Evolutionary conservation across 257 asterid genomes (phyloP), one percentile per base, ranked within the genome.

Genomic region (Asclepias syriaca): DNA sequence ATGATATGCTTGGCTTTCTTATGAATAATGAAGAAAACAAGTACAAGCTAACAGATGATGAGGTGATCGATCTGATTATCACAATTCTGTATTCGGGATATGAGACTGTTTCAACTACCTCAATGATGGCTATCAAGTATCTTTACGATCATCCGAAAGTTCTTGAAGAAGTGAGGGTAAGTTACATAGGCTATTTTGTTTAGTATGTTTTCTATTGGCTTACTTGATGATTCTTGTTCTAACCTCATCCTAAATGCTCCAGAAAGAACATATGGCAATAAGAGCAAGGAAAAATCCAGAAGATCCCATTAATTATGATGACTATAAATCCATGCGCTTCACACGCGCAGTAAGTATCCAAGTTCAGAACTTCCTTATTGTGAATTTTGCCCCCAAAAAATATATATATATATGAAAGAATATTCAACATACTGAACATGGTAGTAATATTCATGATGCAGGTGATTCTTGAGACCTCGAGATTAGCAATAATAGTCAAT

Each of bases 111-210:
- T 91, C 98, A 14, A 87, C 91, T 3, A 91, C 96, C 65, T 75
- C 92, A 11, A 87, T 93, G 98, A 93, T 93, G 97, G 88, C 91
- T 60, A 81, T 91, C 74, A 93, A 91, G 81, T 93, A 86, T 76
- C 97, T 93, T 74, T 92, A 87, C 76, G 96, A 91, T 64, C 88
- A 89, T 78, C 97, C 89, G 22, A 73, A 75, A 75, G 96, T 86
- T 60, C 80, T 93, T 19, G 86, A 87, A 68, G 84, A 89, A 85
- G 83, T 93, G 0, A 85, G 90, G 85, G 98, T 90, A 63, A 74
- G 79, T 54, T 19, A 43, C 2, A 4, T 8, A n/a, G 39, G 49
- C 46, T 22, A 15, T 5, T 51, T 32, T 3, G 0, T 5, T 24
- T 15, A 6, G 1, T 3, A 53, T 19, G 39, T 2, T 56, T 40